Percentiles rank a stretch among this genome's conserved stretches.
Evolutionary conservation across 805 yeast genomes (phyloP).

Genomic region (Blastobotrys peoriensis): DNA sequence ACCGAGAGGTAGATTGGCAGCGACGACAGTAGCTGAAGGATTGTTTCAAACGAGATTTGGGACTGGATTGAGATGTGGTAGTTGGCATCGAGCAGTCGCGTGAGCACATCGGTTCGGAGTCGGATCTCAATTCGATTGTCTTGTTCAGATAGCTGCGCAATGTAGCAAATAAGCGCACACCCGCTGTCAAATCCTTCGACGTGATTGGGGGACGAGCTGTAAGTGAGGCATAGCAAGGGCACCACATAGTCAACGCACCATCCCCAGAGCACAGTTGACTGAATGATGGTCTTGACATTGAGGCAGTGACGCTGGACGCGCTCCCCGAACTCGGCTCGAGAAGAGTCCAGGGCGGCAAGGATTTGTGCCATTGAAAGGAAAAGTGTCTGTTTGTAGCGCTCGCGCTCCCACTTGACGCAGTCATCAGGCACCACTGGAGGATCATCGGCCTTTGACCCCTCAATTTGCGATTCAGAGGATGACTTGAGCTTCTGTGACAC

Average conservation of each 20-base stretch:
- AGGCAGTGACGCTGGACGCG: background rate
- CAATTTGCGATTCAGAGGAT: background rate
- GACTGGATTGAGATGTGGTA: slow-evolving; percentile 3
- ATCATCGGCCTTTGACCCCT: background rate
- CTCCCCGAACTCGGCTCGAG: slow-evolving; percentile 5
- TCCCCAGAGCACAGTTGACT: slow-evolving; percentile 1
- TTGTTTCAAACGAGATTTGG: slow-evolving; percentile 15
- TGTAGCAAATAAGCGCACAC: slow-evolving; percentile 9
- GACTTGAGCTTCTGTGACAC: background rate
- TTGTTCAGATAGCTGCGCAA: slow-evolving; percentile 1
- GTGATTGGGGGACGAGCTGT: slow-evolving; percentile 7
- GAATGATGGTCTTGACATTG: slow-evolving; percentile 3
- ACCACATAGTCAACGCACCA: slow-evolving; percentile 11
- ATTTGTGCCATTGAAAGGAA: background rate
- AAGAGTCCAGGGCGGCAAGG: background rate
- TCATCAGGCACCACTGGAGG: background rate
- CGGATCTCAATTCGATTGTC: background rate
- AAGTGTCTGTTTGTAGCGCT: background rate
- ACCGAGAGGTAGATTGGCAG: background rate
- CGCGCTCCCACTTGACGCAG: background rate
- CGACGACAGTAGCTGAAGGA: slow-evolving; percentile 8
- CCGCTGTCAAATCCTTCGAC: slow-evolving; percentile 11
- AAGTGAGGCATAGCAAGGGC: slow-evolving; percentile 7
- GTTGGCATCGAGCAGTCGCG: slow-evolving; percentile 6
- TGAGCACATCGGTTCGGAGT: slow-evolving; percentile 5